phyloP scores from a whole-genome alignment of 106 monocot species.

The Vanilla planifolia region DNA sequence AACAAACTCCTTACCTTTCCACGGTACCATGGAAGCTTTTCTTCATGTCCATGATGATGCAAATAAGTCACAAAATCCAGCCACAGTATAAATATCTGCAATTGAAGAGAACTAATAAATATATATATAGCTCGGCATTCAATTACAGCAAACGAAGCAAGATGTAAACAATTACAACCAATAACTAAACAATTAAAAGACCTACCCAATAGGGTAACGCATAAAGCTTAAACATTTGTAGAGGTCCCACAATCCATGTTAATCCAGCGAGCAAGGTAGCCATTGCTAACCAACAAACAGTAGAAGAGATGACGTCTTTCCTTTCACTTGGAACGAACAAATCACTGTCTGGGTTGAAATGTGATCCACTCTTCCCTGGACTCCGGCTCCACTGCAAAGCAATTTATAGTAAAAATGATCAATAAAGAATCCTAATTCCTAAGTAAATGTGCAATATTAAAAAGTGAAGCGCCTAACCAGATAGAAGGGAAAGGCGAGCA shows the following conservation, averaged over 20 bases:
- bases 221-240: conserved; percentile 62
- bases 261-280: conserved; percentile 28
- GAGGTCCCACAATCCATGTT: conserved; percentile 40
- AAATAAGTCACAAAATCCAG: conserved; percentile 90
- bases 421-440: not conserved
- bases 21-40: conserved; percentile 91
- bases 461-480: conserved; percentile 39
- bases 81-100: conserved; percentile 79
- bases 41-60: conserved; percentile 88
- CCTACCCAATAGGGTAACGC: conserved; percentile 43
- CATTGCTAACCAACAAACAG: conserved; percentile 61
- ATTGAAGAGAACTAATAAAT: not conserved
- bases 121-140: not conserved
- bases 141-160: not conserved
- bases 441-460: not conserved
- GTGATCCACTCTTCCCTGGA: conserved; percentile 76
- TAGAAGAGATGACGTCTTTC: conserved; percentile 62
- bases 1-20: conserved; percentile 48
- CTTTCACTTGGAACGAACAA: conserved; percentile 63
- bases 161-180: not conserved
- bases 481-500: conserved; percentile 75
- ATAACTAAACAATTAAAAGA: not conserved
- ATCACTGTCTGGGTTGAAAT: conserved; percentile 56
- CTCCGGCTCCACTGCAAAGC: conserved; percentile 47
- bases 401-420: not conserved